Percentiles rank a stretch among this genome's conserved stretches.
These are phyloP conservation scores for Fusarium burgessii DNA, from an alignment of 2,329 filamentous ascomycete genomes.

Conservation along the genomic window DNA sequence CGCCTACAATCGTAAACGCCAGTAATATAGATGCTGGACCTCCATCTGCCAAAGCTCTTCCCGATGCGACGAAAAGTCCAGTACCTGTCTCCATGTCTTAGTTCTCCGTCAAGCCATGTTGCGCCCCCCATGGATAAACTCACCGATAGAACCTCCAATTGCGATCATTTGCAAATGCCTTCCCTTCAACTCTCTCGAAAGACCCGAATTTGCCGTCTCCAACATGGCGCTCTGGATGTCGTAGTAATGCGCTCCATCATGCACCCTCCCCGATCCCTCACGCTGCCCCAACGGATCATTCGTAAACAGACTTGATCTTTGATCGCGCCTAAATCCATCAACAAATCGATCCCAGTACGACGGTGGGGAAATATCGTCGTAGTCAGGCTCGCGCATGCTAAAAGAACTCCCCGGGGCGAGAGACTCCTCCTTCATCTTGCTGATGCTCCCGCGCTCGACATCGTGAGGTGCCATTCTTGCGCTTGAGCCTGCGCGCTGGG, in stretches of 20 bases:
- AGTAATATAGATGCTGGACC: slow-evolving; percentile 83
- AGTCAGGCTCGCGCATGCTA: slow-evolving; percentile 64
- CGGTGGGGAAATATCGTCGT: slow-evolving; percentile 54
- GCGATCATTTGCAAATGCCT: slow-evolving; percentile 98
- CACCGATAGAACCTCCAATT: slow-evolving; percentile 90
- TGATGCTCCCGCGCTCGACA: slow-evolving; percentile 68
- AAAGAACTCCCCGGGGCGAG: slow-evolving; percentile 62
- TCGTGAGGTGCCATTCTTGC: slow-evolving; percentile 56
- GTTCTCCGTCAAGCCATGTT: slow-evolving; percentile 6
- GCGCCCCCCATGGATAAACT: slow-evolving; percentile 29
- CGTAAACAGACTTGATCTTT: slow-evolving; percentile 61
- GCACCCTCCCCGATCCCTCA: slow-evolving; percentile 46
- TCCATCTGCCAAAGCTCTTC: slow-evolving; percentile 75
- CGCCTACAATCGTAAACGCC: slow-evolving; percentile 81
- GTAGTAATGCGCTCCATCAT: slow-evolving; percentile 63
- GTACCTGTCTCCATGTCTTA: slow-evolving; percentile 65
- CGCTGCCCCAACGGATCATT: slow-evolving; percentile 55
- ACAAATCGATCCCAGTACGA: slow-evolving; percentile 59
- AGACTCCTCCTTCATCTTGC: slow-evolving; percentile 68
- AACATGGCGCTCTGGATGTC: slow-evolving; percentile 71
- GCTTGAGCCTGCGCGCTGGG: slow-evolving; percentile 47
- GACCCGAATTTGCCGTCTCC: slow-evolving; percentile 79
- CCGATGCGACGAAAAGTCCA: slow-evolving; percentile 88
- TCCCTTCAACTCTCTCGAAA: slow-evolving; percentile 82
- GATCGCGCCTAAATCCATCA: slow-evolving; percentile 74